Percentiles rank a stretch among this genome's conserved stretches.
phyloP scores from a whole-genome alignment of 2,329 filamentous ascomycete species.

The Alternaria longipes region DNA sequence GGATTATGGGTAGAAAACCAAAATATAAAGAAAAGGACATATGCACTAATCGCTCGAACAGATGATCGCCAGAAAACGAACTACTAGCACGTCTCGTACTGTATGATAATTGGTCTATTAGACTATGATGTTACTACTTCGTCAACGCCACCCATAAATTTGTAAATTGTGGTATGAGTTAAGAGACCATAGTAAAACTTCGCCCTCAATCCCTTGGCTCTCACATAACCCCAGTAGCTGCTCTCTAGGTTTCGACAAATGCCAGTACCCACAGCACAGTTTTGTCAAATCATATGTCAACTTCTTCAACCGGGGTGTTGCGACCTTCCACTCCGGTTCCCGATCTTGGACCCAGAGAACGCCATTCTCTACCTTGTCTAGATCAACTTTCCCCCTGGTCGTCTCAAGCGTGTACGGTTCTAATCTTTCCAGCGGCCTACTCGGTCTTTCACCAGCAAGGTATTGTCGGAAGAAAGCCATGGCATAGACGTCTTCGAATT shows the following conservation, averaged over 20 bases:
- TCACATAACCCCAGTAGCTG: background rate
- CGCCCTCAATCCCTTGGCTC: background rate
- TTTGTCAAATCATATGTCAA: slow-evolving; percentile 6
- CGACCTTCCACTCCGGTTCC: slow-evolving; percentile 10
- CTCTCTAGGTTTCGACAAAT: background rate
- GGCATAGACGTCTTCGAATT: background rate
- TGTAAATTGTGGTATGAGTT: background rate
- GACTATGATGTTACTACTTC: background rate
- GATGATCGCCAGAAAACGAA: slow-evolving; percentile 34
- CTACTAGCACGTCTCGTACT: slow-evolving; percentile 20
- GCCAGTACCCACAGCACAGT: background rate
- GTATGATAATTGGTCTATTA: background rate
- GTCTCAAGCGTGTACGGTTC: too few species aligned
- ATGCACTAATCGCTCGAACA: slow-evolving; percentile 9
- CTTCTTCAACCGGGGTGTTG: slow-evolving; percentile 8
- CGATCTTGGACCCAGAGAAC: background rate
- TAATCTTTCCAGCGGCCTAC: background rate
- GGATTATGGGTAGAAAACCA: background rate
- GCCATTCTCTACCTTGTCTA: too few species aligned
- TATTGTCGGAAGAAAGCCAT: background rate
- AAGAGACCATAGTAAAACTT: background rate
- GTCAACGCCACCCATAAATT: background rate
- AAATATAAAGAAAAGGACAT: background rate
- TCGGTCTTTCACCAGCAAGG: background rate
- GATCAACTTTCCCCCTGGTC: too few species aligned